These are phyloP conservation scores for Suhomyces panamericanus DNA, from an alignment of 1,139 yeast genomes.

Conservation along the genomic window DNA sequence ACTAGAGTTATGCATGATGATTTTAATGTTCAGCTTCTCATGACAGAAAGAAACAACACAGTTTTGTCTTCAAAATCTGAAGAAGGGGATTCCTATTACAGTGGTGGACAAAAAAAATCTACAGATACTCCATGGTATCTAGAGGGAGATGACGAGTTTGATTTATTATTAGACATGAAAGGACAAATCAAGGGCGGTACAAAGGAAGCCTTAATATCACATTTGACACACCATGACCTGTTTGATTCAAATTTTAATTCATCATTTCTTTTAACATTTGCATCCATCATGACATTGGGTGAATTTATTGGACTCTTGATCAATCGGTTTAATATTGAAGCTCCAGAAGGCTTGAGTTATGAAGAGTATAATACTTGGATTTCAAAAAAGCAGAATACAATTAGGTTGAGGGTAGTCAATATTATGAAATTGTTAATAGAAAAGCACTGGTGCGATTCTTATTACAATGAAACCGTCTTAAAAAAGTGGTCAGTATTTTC, in stretches of 20 bases:
- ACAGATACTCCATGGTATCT: slow-evolving; percentile 74
- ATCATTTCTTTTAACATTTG: slow-evolving; percentile 71
- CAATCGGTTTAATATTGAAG: slow-evolving; percentile 66
- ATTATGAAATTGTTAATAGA: slow-evolving; percentile 72
- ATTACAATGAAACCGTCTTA: slow-evolving; percentile 51
- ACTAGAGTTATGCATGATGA: slow-evolving; percentile 78
- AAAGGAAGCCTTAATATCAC: slow-evolving; percentile 74
- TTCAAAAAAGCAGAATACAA: slow-evolving; percentile 65
- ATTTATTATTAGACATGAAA: slow-evolving; percentile 68
- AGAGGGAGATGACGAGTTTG: slow-evolving; percentile 75
- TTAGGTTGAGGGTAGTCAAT: slow-evolving; percentile 67
- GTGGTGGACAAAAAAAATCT: slow-evolving; percentile 36
- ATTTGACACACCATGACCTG: slow-evolving; percentile 75
- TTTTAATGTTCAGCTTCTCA: slow-evolving; percentile 59
- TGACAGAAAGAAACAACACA: slow-evolving; percentile 63
- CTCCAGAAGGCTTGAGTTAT: slow-evolving; percentile 85
- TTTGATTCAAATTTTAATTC: slow-evolving; percentile 69
- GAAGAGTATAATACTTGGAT: slow-evolving; percentile 86
- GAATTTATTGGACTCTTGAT: slow-evolving; percentile 65
- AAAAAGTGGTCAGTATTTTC: slow-evolving; percentile 60
- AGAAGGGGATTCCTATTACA: slow-evolving; percentile 38
- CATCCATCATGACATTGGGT: slow-evolving; percentile 70
- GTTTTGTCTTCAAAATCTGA: slow-evolving; percentile 39
- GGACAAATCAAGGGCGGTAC: slow-evolving; percentile 87
- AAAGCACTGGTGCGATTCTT: slow-evolving; percentile 74